Evolutionary conservation across 2,329 filamentous ascomycete genomes (phyloP).

Genomic region (Aspergillus chevalieri): DNA sequence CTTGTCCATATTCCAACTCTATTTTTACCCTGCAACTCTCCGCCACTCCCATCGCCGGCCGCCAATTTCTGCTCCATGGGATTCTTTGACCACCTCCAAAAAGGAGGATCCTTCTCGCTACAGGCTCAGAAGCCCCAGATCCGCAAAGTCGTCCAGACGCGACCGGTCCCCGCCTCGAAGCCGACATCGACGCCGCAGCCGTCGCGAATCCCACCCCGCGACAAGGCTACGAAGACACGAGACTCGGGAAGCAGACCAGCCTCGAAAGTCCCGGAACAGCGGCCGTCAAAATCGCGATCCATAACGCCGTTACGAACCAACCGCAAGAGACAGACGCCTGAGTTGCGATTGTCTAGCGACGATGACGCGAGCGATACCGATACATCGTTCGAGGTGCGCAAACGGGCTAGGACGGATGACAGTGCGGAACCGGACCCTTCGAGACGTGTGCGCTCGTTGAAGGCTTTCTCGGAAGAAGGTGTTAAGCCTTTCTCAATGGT

Average conservation of each 20-base stretch:
- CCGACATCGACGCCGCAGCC: conserved; percentile 23
- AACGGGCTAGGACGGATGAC: conserved; percentile 35
- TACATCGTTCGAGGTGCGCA: conserved; percentile 36
- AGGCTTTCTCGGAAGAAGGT: conserved; percentile 40
- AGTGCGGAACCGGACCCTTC: conserved; percentile 40
- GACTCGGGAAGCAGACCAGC: conserved; percentile 22
- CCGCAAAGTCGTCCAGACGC: conserved; percentile 36
- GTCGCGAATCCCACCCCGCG: conserved; percentile 14
- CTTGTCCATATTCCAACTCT: conserved; percentile 6
- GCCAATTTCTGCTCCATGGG: conserved; percentile 27
- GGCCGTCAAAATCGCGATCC: conserved; percentile 24
- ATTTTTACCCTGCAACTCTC: conserved; percentile 10
- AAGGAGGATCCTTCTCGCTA: conserved; percentile 37
- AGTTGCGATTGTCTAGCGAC: conserved; percentile 35
- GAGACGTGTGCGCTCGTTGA: conserved; percentile 39
- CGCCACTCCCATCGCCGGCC: conserved; percentile 1
- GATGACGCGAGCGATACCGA: conserved; percentile 39
- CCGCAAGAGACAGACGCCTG: conserved; percentile 34
- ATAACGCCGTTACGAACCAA: conserved; percentile 23
- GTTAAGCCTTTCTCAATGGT: conserved; percentile 37
- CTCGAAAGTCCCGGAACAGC: conserved; percentile 23
- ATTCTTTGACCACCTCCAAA: conserved; percentile 42
- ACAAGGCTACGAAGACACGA: conserved; percentile 18
- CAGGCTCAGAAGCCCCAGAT: conserved; percentile 38
- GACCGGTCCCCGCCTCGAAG: conserved; percentile 24